phyloP scores from a whole-genome alignment of 257 asterid genomes.

The Solanum pimpinellifolium region DNA sequence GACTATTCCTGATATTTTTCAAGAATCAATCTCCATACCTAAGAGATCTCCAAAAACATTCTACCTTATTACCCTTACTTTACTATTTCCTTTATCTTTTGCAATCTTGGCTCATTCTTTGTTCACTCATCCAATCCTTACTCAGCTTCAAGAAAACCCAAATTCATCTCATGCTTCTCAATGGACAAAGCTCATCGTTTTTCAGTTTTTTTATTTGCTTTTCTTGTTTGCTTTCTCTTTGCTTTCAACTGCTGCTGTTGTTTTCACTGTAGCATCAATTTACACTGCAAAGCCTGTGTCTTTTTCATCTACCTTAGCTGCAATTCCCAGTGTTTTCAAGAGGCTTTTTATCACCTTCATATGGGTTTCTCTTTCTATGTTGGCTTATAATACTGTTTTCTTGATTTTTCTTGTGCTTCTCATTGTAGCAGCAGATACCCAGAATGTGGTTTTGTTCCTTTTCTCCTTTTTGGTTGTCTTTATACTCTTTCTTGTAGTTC shows the following conservation, averaged over 20 bases:
- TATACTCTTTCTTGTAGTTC: slow-evolving; percentile 56
- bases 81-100: slow-evolving; percentile 80
- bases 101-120: slow-evolving; percentile 92
- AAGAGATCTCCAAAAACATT: slow-evolving; percentile 76
- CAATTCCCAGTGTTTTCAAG: slow-evolving; percentile 69
- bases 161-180: slow-evolving; percentile 37
- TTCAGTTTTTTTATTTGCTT: slow-evolving; percentile 74
- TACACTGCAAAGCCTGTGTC: slow-evolving; percentile 86
- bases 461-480: slow-evolving; percentile 48
- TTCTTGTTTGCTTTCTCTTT: slow-evolving; percentile 82
- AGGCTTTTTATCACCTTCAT: slow-evolving; percentile 70
- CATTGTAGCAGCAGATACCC: slow-evolving; percentile 46
- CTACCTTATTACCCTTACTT: slow-evolving; percentile 59
- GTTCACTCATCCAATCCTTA: slow-evolving; percentile 70
- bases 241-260: slow-evolving; percentile 87
- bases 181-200: slow-evolving; percentile 60
- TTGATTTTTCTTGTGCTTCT: slow-evolving; percentile 50
- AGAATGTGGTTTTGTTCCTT: slow-evolving; percentile 41
- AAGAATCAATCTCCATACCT: slow-evolving; percentile 73
- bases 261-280: slow-evolving; percentile 84
- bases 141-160: slow-evolving; percentile 51
- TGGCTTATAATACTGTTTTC: slow-evolving; percentile 51
- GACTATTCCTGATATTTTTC: slow-evolving; percentile 44
- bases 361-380: slow-evolving; percentile 72
- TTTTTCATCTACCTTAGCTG: slow-evolving; percentile 53